These are phyloP conservation scores for Fagopyrum homotropicum DNA, from an alignment of 148 eudicot genomes.

Conservation along the genomic window DNA sequence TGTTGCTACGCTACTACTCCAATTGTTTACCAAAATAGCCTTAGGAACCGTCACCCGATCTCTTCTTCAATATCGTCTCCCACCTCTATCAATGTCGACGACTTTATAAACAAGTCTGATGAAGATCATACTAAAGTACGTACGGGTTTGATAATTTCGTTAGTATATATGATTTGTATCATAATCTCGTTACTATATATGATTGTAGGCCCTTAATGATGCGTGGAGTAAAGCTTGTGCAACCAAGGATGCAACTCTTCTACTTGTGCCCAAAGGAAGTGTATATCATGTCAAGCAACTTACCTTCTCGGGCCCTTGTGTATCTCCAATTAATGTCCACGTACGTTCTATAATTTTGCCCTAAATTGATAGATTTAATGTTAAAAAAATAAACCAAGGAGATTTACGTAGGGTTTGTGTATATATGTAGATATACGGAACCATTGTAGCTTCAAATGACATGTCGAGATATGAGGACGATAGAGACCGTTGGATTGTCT, in stretches of 20 bases:
- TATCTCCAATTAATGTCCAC: conserved; percentile 31
- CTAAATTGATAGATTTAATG: too few relatives aligned
- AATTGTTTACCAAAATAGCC: too few relatives aligned
- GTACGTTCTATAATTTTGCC: conserved; percentile 18
- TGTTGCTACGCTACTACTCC: too few relatives aligned
- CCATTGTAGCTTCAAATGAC: conserved; percentile 46
- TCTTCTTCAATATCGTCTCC: not conserved
- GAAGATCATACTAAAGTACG: not conserved
- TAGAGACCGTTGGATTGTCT: conserved; percentile 48
- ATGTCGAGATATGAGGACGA: conserved; percentile 38
- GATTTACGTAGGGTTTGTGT: not conserved
- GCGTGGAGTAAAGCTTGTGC: conserved; percentile 75
- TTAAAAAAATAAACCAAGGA: too few relatives aligned
- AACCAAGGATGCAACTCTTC: conserved; percentile 27
- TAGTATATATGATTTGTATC: not conserved
- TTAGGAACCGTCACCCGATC: too few relatives aligned
- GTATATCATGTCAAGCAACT: conserved; percentile 57
- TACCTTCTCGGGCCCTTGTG: conserved; percentile 68
- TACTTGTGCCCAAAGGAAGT: conserved; percentile 38
- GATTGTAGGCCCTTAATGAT: conserved; percentile 49
- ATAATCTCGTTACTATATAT: not conserved
- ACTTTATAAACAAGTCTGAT: not conserved
- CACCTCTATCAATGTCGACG: not conserved
- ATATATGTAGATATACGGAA: conserved; percentile 52
- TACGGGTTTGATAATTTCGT: too few relatives aligned